Conservation (phyloP, 495 filamentous ascomycete species). For the Lasiosphaeris hirsuta region DNA sequence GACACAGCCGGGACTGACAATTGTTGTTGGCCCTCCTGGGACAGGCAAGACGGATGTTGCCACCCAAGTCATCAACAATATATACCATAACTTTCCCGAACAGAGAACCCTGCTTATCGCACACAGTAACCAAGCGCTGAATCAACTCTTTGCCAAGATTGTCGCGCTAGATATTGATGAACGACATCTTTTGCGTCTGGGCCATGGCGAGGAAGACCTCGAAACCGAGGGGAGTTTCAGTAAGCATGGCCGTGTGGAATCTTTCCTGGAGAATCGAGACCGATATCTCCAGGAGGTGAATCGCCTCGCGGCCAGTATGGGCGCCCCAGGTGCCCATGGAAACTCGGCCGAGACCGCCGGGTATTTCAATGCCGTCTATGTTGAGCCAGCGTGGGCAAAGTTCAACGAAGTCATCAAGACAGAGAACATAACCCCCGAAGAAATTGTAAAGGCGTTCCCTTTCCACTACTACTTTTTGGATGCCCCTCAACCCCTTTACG, state of each 20-base stretch:
- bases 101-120: slow-evolving; percentile 92
- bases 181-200: slow-evolving; percentile 86
- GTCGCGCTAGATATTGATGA: slow-evolving; percentile 91
- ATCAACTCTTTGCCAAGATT: slow-evolving; percentile 99
- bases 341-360: slow-evolving; percentile 94
- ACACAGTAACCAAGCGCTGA: slow-evolving; percentile 96
- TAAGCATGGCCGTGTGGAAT: slow-evolving; percentile 93
- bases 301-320: slow-evolving; percentile 76
- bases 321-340: slow-evolving; percentile 85
- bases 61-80: slow-evolving; percentile 97
- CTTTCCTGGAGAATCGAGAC: slow-evolving; percentile 85
- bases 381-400: slow-evolving; percentile 82
- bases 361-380: slow-evolving; percentile 92
- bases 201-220: slow-evolving; percentile 92
- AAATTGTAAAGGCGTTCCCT: slow-evolving; percentile 73
- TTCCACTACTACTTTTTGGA: slow-evolving; percentile 88
- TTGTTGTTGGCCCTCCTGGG: slow-evolving; percentile 93
- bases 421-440: slow-evolving; percentile 52
- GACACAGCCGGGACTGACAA: slow-evolving; percentile 88
- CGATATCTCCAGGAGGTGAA: slow-evolving; percentile 80
- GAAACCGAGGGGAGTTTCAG: slow-evolving; percentile 84
- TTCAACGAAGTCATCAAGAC: slow-evolving; percentile 63
- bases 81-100: slow-evolving; percentile 94
- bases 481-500: slow-evolving; percentile 82
- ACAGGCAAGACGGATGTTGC: slow-evolving; percentile 98